These are phyloP conservation scores for Trichoderma asperellum DNA, from an alignment of 2,329 filamentous ascomycete species.

Conservation along the genomic window DNA sequence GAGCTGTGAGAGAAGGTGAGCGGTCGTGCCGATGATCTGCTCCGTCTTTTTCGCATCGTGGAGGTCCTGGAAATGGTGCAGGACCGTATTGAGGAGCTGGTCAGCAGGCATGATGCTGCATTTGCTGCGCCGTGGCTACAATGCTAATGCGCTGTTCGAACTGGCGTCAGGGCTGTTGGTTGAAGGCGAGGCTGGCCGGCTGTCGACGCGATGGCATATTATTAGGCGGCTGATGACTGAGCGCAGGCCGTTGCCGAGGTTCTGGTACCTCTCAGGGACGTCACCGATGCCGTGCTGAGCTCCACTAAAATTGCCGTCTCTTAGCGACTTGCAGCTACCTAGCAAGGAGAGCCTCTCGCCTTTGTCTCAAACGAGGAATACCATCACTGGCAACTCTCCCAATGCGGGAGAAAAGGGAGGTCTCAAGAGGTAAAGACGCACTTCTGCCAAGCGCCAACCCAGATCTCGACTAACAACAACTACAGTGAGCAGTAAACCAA, in stretches of 20 bases:
- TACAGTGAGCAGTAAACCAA: background rate
- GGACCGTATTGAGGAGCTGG: conserved; percentile 66
- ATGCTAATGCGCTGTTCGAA: background rate
- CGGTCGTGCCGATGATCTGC: conserved; percentile 67
- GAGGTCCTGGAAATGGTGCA: conserved; percentile 61
- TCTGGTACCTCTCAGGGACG: conserved; percentile 24
- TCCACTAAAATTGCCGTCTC: conserved; percentile 19
- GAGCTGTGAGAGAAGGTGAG: conserved; percentile 68
- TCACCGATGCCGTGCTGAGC: conserved; percentile 18
- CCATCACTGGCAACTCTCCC: background rate
- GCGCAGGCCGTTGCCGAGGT: conserved; percentile 37
- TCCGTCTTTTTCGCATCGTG: conserved; percentile 56
- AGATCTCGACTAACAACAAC: background rate
- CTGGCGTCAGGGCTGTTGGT: background rate
- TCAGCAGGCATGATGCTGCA: conserved; percentile 63
- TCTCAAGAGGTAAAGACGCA: background rate
- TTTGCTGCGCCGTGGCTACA: conserved; percentile 15
- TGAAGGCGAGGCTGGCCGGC: conserved; percentile 12
- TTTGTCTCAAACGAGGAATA: background rate
- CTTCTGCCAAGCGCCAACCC: background rate
- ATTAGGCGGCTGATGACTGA: conserved; percentile 13
- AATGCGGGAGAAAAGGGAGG: background rate
- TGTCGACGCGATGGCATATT: conserved; percentile 18
- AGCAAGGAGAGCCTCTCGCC: background rate
- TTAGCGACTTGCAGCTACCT: conserved; percentile 5